These are phyloP conservation scores for Candida maris DNA, from an alignment of 805 yeast species.

Conservation along the genomic window DNA sequence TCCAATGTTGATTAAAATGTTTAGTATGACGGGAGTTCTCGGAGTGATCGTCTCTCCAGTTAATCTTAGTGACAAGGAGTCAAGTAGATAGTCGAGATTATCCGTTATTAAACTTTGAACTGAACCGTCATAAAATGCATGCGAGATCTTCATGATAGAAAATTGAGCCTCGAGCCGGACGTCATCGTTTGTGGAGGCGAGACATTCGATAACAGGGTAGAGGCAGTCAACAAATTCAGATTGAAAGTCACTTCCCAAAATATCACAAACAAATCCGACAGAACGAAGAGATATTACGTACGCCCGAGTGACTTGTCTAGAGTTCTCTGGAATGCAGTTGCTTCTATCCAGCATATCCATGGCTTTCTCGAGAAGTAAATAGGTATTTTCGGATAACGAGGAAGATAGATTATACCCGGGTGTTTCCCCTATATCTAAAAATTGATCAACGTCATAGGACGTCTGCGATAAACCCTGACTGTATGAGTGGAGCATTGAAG, in stretches of 20 bases:
- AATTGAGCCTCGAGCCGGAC: slow-evolving; percentile 50
- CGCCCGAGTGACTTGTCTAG: slow-evolving; percentile 8
- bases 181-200: slow-evolving; percentile 52
- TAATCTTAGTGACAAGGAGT: slow-evolving; percentile 66
- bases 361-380: slow-evolving; percentile 33
- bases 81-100: slow-evolving; percentile 79
- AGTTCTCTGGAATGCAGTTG: slow-evolving; percentile 11
- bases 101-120: slow-evolving; percentile 52
- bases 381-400: not conserved
- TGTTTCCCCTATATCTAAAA: slow-evolving; percentile 5
- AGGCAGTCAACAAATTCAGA: slow-evolving; percentile 66
- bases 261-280: slow-evolving; percentile 32
- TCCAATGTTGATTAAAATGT: slow-evolving; percentile 65
- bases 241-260: slow-evolving; percentile 38
- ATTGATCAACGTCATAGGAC: slow-evolving; percentile 18
- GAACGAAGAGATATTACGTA: slow-evolving; percentile 42
- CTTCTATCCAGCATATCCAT: slow-evolving; percentile 39
- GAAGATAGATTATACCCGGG: not conserved
- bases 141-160: slow-evolving; percentile 50
- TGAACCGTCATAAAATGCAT: slow-evolving; percentile 51
- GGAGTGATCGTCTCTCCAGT: slow-evolving; percentile 73
- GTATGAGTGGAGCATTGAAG: slow-evolving; percentile 24
- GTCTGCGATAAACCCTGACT: not conserved
- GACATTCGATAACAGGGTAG: slow-evolving; percentile 66
- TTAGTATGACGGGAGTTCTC: slow-evolving; percentile 63